These are phyloP conservation scores for Suillus spraguei DNA, from an alignment of 768 basidiomycete species.

Conservation along the genomic window DNA sequence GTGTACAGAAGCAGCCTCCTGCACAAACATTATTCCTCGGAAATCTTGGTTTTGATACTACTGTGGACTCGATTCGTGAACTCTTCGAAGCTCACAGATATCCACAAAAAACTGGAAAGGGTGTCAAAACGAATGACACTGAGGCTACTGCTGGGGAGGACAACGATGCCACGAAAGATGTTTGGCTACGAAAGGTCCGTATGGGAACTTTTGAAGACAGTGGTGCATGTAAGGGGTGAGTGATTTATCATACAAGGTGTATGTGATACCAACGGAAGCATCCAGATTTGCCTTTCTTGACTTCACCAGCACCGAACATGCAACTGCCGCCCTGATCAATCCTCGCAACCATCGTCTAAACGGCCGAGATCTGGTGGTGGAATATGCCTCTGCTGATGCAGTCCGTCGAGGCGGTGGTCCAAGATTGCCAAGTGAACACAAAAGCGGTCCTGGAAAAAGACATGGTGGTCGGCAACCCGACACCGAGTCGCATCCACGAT, in stretches of 20 bases:
- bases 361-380: conserved; percentile 83
- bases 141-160: conserved; percentile 30
- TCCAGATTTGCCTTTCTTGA: conserved; percentile 92
- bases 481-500: conserved; percentile 9
- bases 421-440: conserved; percentile 24
- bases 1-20: conserved; percentile 78
- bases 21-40: conserved; percentile 90
- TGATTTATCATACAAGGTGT: conserved; percentile 14
- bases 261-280: not conserved
- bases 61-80: conserved; percentile 71
- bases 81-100: conserved; percentile 70
- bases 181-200: conserved; percentile 79
- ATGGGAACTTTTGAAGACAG: conserved; percentile 97
- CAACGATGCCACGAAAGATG: conserved; percentile 31
- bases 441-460: conserved; percentile 12
- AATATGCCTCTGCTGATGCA: conserved; percentile 88
- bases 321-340: conserved; percentile 82
- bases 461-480: conserved; percentile 15
- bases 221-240: conserved; percentile 93
- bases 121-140: conserved; percentile 35
- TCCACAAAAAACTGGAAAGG: conserved; percentile 31
- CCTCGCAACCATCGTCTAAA: conserved; percentile 82
- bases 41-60: conserved; percentile 91
- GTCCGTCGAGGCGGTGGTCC: conserved; percentile 73
- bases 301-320: conserved; percentile 76